Base-by-base conservation (phyloP, 2,329 filamentous ascomycete species). In the Colletotrichum coccodes region DNA sequence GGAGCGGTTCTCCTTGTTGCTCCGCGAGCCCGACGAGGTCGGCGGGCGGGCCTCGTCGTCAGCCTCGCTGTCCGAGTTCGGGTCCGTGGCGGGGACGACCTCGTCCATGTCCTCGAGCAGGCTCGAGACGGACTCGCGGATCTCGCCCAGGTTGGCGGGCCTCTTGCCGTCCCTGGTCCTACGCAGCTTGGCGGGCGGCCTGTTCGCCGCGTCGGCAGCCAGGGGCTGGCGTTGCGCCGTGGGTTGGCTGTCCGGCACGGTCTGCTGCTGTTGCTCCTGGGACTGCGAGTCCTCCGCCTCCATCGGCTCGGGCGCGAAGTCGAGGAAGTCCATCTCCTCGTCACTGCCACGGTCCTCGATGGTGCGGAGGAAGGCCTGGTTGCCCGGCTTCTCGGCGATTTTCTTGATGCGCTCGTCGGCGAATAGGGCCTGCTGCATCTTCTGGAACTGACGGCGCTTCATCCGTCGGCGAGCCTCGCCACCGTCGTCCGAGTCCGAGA, bases 401-500 rank as follows among this genome's bases (percentile, higher is more conserved):
- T 95, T 95, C 76, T 92, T 94, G 73, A 99, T 90, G 42, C 94
- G 94, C 79, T 97, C 95, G 75, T 98, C 95, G 28, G 93, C 87
- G 53, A 97, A 88, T 9, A 99, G 86, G 7, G 95, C 93, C 78
- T 94, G 94, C 64, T 94, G 92, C 92, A 97, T 97, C 81, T 94
- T 93, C 40, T 92, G 92, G 79, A 97, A 97, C 76, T 98, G 94
- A 44, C 91, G 88, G 60, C 94, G 91, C 84, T 97, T 97, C 84
- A 92, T 90, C 58, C 94, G 90, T 52, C 92, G 90, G 50, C 90
- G 89, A 34, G 92, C 89, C 75, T 95, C 93, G 21, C 92, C 89
- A 71, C 92, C 94, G 73, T 98, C 95, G 72, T 98, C 95, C 3
- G 94, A 95, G 78, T 98, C 96, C 6, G 94, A 95, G 26, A 97